Evolutionary conservation across 345 rosid species (phyloP), one percentile per base, ranked within the genome.

Genomic region (Angophora floribunda): DNA sequence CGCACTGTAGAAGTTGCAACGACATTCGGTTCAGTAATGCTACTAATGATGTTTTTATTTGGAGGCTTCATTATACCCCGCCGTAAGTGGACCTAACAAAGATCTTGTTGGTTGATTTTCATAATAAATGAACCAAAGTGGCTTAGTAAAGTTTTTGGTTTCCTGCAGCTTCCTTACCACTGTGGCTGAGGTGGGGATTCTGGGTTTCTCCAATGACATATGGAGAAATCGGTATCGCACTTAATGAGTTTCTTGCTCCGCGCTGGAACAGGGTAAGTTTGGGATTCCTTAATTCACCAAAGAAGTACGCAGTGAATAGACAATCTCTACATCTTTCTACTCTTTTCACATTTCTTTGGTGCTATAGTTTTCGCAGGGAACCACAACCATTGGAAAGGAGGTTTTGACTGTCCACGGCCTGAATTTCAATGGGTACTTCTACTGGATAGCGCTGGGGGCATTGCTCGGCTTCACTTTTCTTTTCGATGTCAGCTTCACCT

Each of bases 101-200:
- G 19, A 75, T 75, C 49, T 75, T 82, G 45, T 17, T 12, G 24
- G 63, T 53, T 17, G 26, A 52, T 30, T 85, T 51, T 30, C 32
- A 50, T 85, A 22, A 51, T 47, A 30, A 51, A 30, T 15, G 16
- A 22, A 32, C 65, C 52, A 49, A 65, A 44, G 84, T 19, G 28
- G 50, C 41, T 28, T 19, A n/a, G 49, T 41, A 4, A 12, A 61
- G 41, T 59, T 86, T 36, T 87, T 14, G 28, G 70, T 88, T 51
- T 59, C 88, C 7, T 92, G 91, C 95, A 97, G 98, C 95, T 32
- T 89, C 92, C 13, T 95, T 96, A 95, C 97, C 98, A 24, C 88
- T 5, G 45, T 97, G 99, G 98, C 87, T 96, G 91, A 89, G 88
- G 41, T 96, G 99, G 99, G 95, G 92, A 13, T 97, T 95, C 82